Conservation (phyloP, 805 yeast genomes). For the Myxozyma lipomycoides region DNA sequence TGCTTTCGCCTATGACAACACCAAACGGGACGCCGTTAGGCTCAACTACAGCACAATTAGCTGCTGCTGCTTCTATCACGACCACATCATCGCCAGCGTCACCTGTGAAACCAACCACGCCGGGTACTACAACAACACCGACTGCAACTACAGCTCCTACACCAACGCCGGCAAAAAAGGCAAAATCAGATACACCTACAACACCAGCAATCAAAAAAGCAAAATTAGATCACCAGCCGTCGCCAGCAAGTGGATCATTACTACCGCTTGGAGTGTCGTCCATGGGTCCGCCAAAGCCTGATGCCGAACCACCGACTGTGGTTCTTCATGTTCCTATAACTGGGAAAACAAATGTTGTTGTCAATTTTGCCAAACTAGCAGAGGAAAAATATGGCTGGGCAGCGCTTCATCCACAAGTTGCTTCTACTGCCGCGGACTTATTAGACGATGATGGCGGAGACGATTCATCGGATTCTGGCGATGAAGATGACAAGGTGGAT, state of each 20-base stretch:
- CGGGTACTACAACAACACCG: neutral
- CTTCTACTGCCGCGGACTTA: slow-evolving; percentile 24
- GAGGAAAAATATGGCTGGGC: slow-evolving; percentile 83
- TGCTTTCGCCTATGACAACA: slow-evolving; percentile 5
- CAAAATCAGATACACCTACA: slow-evolving; percentile 1
- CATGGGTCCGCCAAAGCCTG: neutral
- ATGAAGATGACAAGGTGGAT: slow-evolving; percentile 22
- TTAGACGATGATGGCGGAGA: slow-evolving; percentile 48
- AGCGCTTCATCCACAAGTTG: slow-evolving; percentile 28
- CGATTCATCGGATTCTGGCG: slow-evolving; percentile 43
- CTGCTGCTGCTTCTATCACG: neutral
- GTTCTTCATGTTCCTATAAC: slow-evolving; percentile 27
- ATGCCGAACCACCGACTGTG: slow-evolving; percentile 17
- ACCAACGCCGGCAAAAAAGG: neutral
- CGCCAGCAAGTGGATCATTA: neutral
- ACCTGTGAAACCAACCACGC: neutral
- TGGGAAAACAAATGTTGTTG: slow-evolving; percentile 44
- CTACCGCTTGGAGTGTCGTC: neutral
- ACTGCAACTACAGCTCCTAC: neutral
- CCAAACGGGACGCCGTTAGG: neutral
- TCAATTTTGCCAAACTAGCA: slow-evolving; percentile 68
- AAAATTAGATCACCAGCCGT: slow-evolving; percentile 1
- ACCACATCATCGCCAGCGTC: slow-evolving; percentile 1
- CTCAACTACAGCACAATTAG: neutral
- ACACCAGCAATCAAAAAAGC: slow-evolving; percentile 4